Percentiles rank a stretch among this genome's conserved stretches.
phyloP scores from a whole-genome alignment of 495 filamentous ascomycete species.

The Pyronema omphalodes region DNA sequence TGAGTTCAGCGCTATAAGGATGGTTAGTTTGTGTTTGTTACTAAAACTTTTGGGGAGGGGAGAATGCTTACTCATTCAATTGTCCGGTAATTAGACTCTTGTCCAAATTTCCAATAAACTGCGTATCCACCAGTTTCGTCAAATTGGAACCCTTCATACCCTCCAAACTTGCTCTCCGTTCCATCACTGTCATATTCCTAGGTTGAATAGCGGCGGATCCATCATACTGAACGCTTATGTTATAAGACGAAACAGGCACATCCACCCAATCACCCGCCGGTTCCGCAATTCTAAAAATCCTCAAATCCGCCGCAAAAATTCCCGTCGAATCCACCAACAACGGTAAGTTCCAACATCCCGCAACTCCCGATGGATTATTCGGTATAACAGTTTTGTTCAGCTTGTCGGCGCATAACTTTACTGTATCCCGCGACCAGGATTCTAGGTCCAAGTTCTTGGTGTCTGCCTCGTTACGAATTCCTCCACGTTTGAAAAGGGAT shows the following conservation, averaged over 20 bases:
- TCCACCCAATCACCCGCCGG: constrained; percentile 39
- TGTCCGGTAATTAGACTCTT: constrained; percentile 11
- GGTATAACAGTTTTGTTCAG: constrained; percentile 22
- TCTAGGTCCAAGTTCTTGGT: constrained; percentile 17
- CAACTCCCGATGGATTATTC: constrained; percentile 50
- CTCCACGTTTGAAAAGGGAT: not conserved
- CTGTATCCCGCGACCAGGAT: constrained; percentile 22
- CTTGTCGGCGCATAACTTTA: constrained; percentile 13
- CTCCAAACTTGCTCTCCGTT: constrained; percentile 26
- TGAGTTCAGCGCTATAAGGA: constrained; percentile 33
- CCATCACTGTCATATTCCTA: constrained; percentile 40
- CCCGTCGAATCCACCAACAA: constrained; percentile 42
- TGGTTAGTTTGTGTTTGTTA: too few relatives aligned
- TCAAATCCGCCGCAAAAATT: constrained; percentile 50
- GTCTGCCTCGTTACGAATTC: constrained; percentile 18
- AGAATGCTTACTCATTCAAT: constrained; percentile 17
- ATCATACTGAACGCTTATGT: constrained; percentile 1
- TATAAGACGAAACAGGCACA: constrained; percentile 27
- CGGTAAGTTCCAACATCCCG: constrained; percentile 61
- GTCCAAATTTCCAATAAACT: constrained; percentile 25
- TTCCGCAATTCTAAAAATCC: constrained; percentile 43
- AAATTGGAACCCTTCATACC: constrained; percentile 13
- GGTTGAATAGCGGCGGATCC: constrained; percentile 29
- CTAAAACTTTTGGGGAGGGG: not conserved
- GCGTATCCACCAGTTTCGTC: constrained; percentile 7